Base-by-base conservation (phyloP, 1,139 yeast species). In the Taphrina sp. region DNA sequence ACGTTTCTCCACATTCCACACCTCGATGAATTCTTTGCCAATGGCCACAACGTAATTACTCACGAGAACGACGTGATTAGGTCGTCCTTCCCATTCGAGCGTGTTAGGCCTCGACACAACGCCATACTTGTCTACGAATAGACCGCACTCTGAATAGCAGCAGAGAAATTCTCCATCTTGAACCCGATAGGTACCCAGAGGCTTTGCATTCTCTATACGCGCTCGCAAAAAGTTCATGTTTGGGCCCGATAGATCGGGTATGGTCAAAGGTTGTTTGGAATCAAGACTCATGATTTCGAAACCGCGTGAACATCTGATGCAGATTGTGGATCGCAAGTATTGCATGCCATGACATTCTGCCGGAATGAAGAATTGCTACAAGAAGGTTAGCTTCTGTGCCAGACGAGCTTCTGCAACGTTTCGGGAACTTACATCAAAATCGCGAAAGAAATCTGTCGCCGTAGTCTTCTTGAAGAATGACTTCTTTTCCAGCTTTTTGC, bases 81-180 rank as follows among this genome's bases (percentile, higher is more conserved):
- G 85, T 63, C 75, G 76, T 65, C 83, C 82, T 57, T 81, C 81
- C 66, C 85, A 81, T 55, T 79, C 77, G 24, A 87, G 71, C 34
- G 81, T 74, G 34, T 80, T 74, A 17, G 74, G 75, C 28, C 85
- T 72, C 5, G 82, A 76, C 42, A 85, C 70, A 59, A 76, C 77
- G 1, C 95, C 95, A 51, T 76, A 75, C 58, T 79, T 78, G 67
- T 85, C 83, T 59, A 83, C 77, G 61, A 82, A 83, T 2, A 88
- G 72, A 1, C 88, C 92, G 66, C 84, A 81, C 58, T 83, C 83
- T 59, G 79, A 84, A 69, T 85, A 88, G 36, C 85, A 85, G 52
- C 86, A 70, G 5, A 87, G 67, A 57, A 82, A 79, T 52, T 77
- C 79, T 37, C 77, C 75, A 41, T 79, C 79, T 19, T 75, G 68